These are phyloP conservation scores for Penicillium rolfsii DNA, from an alignment of 2,329 filamentous ascomycete genomes.

Conservation along the genomic window DNA sequence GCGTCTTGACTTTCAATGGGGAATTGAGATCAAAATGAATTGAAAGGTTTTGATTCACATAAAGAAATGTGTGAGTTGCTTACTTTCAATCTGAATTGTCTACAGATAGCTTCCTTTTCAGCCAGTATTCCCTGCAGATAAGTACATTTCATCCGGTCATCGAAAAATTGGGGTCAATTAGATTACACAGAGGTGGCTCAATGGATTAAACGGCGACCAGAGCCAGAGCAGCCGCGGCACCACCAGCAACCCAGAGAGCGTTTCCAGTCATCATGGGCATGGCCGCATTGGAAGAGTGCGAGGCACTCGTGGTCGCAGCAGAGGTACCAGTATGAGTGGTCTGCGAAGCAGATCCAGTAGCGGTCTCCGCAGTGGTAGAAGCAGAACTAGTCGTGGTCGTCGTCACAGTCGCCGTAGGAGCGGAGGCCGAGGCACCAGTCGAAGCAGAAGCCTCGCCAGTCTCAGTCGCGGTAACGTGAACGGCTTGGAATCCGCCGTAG, in stretches of 20 bases:
- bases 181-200: neutral
- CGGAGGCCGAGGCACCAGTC: slow-evolving; percentile 12
- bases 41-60: no score
- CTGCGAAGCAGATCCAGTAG: slow-evolving; percentile 4
- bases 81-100: neutral
- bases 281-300: slow-evolving; percentile 20
- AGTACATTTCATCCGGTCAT: neutral
- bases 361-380: neutral
- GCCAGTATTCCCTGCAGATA: neutral
- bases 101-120: neutral
- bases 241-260: slow-evolving; percentile 20
- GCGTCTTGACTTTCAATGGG: neutral
- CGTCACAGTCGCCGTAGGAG: slow-evolving; percentile 7
- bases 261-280: slow-evolving; percentile 23
- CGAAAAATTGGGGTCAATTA: neutral
- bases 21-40: neutral
- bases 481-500: slow-evolving; percentile 9
- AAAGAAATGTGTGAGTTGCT: neutral
- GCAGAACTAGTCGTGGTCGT: slow-evolving; percentile 2
- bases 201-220: slow-evolving; percentile 7
- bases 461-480: slow-evolving; percentile 13
- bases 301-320: slow-evolving; percentile 10
- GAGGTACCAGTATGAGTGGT: neutral
- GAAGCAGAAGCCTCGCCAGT: slow-evolving; percentile 6
- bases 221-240: slow-evolving; percentile 22